Conservation (phyloP, 139 green algal genomes). For the Chlorella sp. region DNA sequence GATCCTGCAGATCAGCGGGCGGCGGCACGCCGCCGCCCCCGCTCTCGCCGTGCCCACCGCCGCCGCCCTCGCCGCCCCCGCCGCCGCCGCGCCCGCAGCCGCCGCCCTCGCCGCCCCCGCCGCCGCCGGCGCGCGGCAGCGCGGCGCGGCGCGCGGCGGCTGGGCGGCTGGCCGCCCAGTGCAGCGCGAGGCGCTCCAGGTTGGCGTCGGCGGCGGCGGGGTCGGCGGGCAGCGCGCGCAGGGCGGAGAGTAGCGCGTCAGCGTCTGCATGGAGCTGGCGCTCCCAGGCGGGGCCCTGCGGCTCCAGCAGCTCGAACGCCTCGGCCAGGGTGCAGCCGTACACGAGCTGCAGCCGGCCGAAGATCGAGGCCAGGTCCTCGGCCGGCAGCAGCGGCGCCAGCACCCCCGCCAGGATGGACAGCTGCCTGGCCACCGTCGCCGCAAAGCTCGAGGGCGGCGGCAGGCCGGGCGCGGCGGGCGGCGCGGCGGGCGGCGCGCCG, state of each 20-base stretch:
- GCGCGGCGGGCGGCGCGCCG: neutral
- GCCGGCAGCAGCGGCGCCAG: constrained; percentile 76
- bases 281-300: constrained; percentile 18
- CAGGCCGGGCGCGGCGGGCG: neutral
- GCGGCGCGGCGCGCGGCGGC: no score
- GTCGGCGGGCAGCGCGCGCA: constrained; percentile 20
- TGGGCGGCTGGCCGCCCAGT: no score
- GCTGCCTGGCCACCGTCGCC: constrained; percentile 52
- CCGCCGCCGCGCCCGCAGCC: no score
- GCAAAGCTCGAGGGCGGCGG: constrained; percentile 52
- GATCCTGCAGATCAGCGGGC: no score
- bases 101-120: no score
- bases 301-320: constrained; percentile 54
- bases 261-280: constrained; percentile 21
- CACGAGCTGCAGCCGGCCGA: constrained; percentile 66
- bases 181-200: constrained; percentile 14
- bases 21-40: no score
- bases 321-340: constrained; percentile 64
- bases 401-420: constrained; percentile 54
- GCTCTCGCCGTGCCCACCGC: no score
- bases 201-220: constrained; percentile 1
- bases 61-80: no score
- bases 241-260: constrained; percentile 18
- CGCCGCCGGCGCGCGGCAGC: no score
- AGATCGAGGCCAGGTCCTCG: constrained; percentile 77